Evolutionary conservation across 352 stramenopile species (phyloP).

Genomic region (Peronospora belbahrii): DNA sequence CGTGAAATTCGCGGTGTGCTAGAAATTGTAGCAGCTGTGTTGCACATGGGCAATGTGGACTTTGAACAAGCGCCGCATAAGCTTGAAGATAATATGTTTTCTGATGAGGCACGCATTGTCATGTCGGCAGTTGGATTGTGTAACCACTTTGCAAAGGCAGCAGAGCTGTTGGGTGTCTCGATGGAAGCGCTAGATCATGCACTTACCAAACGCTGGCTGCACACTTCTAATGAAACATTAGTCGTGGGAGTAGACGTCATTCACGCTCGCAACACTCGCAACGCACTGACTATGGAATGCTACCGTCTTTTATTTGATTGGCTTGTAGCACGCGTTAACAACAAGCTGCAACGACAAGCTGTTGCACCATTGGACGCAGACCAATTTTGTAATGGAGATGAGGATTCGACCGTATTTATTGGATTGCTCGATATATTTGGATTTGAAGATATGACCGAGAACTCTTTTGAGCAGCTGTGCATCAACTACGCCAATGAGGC

Average conservation of each 20-base stretch:
- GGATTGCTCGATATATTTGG: conserved; percentile 85
- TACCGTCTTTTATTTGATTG: conserved; percentile 92
- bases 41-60: conserved; percentile 84
- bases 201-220: conserved; percentile 54
- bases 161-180: conserved; percentile 52
- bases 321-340: conserved; percentile 90
- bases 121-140: conserved; percentile 7
- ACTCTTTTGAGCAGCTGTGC: conserved; percentile 87
- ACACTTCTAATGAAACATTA: conserved; percentile 66
- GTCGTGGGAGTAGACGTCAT: conserved; percentile 54
- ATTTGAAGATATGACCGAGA: conserved; percentile 81
- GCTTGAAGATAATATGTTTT: conserved; percentile 23
- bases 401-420: conserved; percentile 45
- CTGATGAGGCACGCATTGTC: conserved; percentile 19
- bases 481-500: conserved; percentile 89
- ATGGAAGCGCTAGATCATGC: conserved; percentile 43
- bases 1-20: conserved; percentile 56
- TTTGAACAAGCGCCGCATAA: conserved; percentile 43
- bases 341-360: conserved; percentile 48
- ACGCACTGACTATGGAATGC: conserved; percentile 89
- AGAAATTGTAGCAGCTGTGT: conserved; percentile 67
- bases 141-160: conserved; percentile 42
- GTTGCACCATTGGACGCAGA: conserved; percentile 6
- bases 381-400: conserved; percentile 10
- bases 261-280: conserved; percentile 69